Evolutionary conservation across 306 rosid genomes (phyloP).

Genomic region (Mucuna pruriens): DNA sequence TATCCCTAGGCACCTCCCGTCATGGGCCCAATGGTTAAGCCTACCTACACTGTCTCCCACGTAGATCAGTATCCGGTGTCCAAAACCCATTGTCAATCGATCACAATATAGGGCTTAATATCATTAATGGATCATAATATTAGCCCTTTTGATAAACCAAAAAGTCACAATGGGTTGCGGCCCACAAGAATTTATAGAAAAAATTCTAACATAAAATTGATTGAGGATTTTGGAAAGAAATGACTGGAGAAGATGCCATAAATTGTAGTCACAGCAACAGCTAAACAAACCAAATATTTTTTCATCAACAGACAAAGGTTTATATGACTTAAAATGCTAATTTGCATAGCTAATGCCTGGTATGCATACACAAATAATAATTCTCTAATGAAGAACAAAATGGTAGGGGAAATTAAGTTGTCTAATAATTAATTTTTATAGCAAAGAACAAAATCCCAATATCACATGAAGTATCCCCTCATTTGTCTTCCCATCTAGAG

Average conservation of each 20-base stretch:
- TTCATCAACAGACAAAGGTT: not conserved
- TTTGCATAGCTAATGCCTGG: not conserved
- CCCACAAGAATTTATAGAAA: too few relatives aligned
- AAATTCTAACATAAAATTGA: too few relatives aligned
- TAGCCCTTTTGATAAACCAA: too few relatives aligned
- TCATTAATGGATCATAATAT: too few relatives aligned
- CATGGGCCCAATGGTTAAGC: too few relatives aligned
- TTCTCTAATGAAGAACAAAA: not conserved
- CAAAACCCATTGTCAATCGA: too few relatives aligned
- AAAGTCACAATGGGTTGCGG: too few relatives aligned
- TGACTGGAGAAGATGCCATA: not conserved
- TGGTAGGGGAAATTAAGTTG: not conserved
- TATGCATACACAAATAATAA: not conserved
- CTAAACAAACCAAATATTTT: not conserved
- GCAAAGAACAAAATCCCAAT: not conserved
- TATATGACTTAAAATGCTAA: not conserved
- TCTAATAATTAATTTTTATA: not conserved
- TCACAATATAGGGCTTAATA: too few relatives aligned
- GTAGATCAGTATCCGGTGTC: too few relatives aligned
- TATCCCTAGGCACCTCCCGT: too few relatives aligned
- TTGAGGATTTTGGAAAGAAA: too few relatives aligned
- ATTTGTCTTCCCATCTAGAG: not conserved
- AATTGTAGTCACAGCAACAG: slow-evolving; percentile 6
- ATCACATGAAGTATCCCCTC: not conserved
- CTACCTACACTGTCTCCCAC: too few relatives aligned